Conservation (phyloP, 441 rosid species). For the Biscutella laevigata region DNA sequence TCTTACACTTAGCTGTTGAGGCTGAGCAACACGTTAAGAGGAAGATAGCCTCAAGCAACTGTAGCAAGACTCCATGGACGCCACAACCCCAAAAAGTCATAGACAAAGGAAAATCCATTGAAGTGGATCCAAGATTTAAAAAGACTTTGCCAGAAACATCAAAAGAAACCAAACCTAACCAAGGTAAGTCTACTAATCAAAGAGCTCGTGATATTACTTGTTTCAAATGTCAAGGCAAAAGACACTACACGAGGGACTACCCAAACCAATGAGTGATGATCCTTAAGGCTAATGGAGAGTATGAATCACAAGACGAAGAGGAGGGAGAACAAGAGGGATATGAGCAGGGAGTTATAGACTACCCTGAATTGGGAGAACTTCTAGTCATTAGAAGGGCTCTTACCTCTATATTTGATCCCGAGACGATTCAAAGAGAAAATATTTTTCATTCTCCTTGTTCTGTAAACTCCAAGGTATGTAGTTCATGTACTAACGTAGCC, state of each 20-base stretch:
- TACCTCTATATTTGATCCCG: not conserved
- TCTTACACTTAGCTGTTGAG: not conserved
- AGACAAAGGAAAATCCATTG: not conserved
- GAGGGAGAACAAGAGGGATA: not conserved
- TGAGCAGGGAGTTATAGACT: not conserved
- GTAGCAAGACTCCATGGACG: not conserved
- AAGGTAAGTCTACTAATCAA: not conserved
- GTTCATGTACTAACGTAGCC: not conserved
- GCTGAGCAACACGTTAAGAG: not conserved
- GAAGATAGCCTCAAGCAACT: not conserved
- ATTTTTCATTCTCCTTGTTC: not conserved
- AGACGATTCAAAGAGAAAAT: not conserved
- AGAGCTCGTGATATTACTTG: not conserved
- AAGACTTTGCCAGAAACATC: not conserved
- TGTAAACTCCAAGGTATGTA: not conserved
- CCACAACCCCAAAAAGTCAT: not conserved
- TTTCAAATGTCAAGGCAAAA: not conserved
- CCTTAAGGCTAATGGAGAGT: not conserved
- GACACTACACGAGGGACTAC: not conserved
- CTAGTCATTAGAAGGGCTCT: not conserved
- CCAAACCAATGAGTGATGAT: not conserved
- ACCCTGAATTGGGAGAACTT: not conserved
- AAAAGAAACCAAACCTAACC: not conserved
- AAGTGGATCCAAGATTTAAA: not conserved
- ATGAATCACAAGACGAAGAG: not conserved